These are phyloP conservation scores for Glycine latifolia DNA, from an alignment of 306 rosid species.

Conservation along the genomic window DNA sequence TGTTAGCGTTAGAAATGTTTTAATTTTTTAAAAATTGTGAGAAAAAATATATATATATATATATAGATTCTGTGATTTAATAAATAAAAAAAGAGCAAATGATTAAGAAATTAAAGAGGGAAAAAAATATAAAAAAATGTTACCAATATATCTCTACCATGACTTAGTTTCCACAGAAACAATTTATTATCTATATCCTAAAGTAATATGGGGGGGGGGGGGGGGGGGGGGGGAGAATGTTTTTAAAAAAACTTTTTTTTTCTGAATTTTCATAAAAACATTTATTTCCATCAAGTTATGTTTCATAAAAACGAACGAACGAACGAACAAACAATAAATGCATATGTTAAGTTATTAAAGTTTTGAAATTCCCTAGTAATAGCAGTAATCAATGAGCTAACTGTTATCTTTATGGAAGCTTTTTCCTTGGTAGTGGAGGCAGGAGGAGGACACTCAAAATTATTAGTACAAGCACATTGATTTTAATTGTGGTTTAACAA, in stretches of 20 bases:
- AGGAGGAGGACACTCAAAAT: background rate
- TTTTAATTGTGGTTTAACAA: background rate
- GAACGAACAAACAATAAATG: background rate
- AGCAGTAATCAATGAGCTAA: too few relatives aligned
- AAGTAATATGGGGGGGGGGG: background rate
- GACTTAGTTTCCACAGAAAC: too few relatives aligned
- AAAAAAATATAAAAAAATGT: too few relatives aligned
- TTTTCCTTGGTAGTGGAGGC: background rate
- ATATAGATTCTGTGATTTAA: too few relatives aligned
- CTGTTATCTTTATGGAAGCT: background rate
- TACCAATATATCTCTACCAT: too few relatives aligned
- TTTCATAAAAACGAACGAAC: background rate
- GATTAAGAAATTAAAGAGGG: too few relatives aligned
- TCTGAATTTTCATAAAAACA: background rate
- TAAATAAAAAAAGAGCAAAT: too few relatives aligned
- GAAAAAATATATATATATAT: too few relatives aligned
- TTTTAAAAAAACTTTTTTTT: background rate
- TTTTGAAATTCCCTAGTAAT: too few relatives aligned
- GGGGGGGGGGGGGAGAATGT: background rate
- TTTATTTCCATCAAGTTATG: background rate
- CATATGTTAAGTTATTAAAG: too few relatives aligned
- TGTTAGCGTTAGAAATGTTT: too few relatives aligned
- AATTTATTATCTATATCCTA: background rate
- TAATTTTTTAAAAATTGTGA: too few relatives aligned
- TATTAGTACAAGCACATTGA: background rate